These are phyloP conservation scores for Fusarium denticulatum DNA, from an alignment of 2,329 filamentous ascomycete genomes.

Conservation along the genomic window DNA sequence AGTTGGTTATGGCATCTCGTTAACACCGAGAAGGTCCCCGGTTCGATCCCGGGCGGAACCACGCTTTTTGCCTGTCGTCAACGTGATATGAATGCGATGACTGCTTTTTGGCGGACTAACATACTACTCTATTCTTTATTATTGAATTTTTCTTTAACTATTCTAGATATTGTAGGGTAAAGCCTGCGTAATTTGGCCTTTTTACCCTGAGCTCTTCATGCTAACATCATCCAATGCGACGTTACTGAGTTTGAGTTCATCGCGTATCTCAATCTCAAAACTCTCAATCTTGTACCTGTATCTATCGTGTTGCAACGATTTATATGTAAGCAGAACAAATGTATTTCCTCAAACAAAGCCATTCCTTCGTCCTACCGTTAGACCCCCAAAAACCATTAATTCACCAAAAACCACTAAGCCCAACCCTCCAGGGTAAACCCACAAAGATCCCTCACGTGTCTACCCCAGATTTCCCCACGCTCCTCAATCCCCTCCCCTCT, in stretches of 20 bases:
- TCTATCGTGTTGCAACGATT: rapidly evolving
- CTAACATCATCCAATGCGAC: too few relatives aligned
- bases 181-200: rapidly evolving
- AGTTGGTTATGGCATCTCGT: background rate
- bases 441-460: background rate
- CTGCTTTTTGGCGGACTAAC: background rate
- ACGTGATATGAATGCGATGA: too few relatives aligned
- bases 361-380: too few relatives aligned
- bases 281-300: background rate
- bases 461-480: slow-evolving; percentile 17
- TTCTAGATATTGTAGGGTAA: too few relatives aligned
- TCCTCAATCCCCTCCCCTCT: background rate
- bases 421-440: background rate
- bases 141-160: rapidly evolving
- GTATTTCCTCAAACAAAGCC: background rate
- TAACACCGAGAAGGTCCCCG: too few relatives aligned
- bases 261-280: background rate
- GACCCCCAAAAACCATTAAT: rapidly evolving
- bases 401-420: too few relatives aligned
- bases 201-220: too few relatives aligned
- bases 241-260: background rate
- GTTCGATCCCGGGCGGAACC: background rate
- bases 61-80: background rate
- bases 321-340: rapidly evolving
- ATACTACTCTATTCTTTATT: too few relatives aligned